Evolutionary conservation across 345 rosid species (phyloP), one percentile per base, ranked within the genome.

Genomic region (Dimocarpus longan): DNA sequence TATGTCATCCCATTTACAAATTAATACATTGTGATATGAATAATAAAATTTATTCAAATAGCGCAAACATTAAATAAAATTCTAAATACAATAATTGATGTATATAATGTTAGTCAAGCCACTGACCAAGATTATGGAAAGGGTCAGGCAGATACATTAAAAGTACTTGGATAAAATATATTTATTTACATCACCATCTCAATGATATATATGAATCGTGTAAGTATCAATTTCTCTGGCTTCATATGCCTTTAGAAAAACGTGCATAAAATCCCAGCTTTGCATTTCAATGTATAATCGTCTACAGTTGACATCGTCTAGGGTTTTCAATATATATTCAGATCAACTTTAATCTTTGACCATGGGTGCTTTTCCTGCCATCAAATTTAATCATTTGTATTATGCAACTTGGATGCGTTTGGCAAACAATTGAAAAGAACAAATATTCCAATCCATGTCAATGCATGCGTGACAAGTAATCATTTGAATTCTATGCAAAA

Each of bases 181-280:
- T 48, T 5, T 42, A n/a, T 73, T 10, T 18, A 40, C 57, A 26
- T 66, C 50, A 24, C 46, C 40, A 48, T 6, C 19, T 8, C 10
- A n/a, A 5, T 68, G 10, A 46, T 28, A 32, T 28, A 10, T 44
- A 16, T 10, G n/a, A 46, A 24, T 46, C 85, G 80, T 79, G 66
- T 18, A 18, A 62, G 76, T 26, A 72, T 60, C 44, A 48, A 40
- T 48, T 56, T 73, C 79, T 67, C 79, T 62, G 52, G 76, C 70
- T 43, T 76, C 64, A 42, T 22, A 13, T 19, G 52, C 52, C 76
- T 64, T 74, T 57, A 50, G 73, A 73, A 12, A 48, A 66, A 81
- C 73, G 79, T 63, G 83, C 44, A 28, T 63, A 24, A 64, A 77
- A 69, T 67, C 44, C 50, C 54, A 26, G 28, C 32, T 52, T 65